Evolutionary conservation across 768 basidiomycete genomes (phyloP).

Genomic region (Cyclocybe aegerita): DNA sequence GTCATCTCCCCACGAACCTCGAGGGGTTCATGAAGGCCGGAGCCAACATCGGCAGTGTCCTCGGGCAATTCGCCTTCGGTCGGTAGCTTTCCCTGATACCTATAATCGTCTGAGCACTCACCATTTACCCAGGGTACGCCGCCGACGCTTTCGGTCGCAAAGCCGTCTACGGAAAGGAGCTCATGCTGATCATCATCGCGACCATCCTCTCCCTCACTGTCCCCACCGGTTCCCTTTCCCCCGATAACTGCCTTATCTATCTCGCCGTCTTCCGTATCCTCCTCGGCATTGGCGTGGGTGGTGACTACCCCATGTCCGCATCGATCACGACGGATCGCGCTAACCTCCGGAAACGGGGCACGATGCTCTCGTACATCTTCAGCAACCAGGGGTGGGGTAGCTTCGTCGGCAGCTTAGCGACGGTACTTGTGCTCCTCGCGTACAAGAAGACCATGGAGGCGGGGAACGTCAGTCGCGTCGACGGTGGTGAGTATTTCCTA

Average conservation of each 20-base stretch:
- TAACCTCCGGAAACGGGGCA: constrained; percentile 59
- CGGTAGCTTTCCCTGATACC: not conserved
- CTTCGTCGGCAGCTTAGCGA: constrained; percentile 59
- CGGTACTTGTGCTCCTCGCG: constrained; percentile 60
- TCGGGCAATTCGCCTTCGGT: constrained; percentile 59
- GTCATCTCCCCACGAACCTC: constrained; percentile 42
- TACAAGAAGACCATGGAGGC: constrained; percentile 67
- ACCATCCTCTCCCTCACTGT: constrained; percentile 69
- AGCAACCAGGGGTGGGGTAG: constrained; percentile 80
- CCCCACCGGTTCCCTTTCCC: constrained; percentile 60
- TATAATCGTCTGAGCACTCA: not conserved
- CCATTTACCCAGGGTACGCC: constrained; percentile 43
- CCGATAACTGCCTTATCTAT: constrained; percentile 56
- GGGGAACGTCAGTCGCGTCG: constrained; percentile 56
- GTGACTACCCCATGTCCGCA: constrained; percentile 80
- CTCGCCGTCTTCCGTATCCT: constrained; percentile 67
- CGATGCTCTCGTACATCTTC: constrained; percentile 76
- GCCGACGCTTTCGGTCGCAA: constrained; percentile 72
- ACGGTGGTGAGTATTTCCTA: constrained; percentile 51
- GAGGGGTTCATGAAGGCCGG: constrained; percentile 57
- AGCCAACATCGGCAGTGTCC: constrained; percentile 62
- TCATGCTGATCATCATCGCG: constrained; percentile 78
- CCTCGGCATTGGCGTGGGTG: constrained; percentile 77
- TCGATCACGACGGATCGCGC: constrained; percentile 68
- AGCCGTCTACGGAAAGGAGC: constrained; percentile 73